These are phyloP conservation scores for Pulicaria dysenterica DNA, from an alignment of 129 eudicot species.

Conservation along the genomic window DNA sequence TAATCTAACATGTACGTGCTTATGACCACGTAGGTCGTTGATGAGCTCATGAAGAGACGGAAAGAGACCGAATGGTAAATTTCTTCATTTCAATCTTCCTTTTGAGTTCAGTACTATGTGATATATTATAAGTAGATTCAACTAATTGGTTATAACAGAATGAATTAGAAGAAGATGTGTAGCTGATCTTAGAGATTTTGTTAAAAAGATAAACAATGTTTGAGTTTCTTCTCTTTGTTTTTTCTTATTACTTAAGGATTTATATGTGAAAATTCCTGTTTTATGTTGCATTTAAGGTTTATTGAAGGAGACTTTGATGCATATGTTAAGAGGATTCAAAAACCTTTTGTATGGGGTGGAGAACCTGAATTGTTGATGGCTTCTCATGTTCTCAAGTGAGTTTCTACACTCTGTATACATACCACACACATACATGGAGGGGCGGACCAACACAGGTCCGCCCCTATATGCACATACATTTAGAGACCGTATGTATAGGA, in stretches of 20 bases:
- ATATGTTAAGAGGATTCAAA: constrained; percentile 58
- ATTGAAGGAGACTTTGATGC: constrained; percentile 81
- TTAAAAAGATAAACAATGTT: background rate
- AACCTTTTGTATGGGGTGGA: constrained; percentile 84
- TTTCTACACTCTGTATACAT: background rate
- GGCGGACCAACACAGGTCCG: background rate
- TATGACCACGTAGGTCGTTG: constrained; percentile 44
- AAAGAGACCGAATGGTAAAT: constrained; percentile 60
- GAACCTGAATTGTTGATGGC: constrained; percentile 84
- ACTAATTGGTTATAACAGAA: no score
- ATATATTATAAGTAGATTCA: no score
- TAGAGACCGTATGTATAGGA: background rate
- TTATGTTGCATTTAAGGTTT: constrained; percentile 41
- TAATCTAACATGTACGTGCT: background rate
- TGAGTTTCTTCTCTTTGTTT: background rate
- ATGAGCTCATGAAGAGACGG: constrained; percentile 32
- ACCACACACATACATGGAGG: no score
- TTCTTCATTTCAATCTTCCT: background rate
- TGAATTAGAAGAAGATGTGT: no score
- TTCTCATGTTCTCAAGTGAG: constrained; percentile 78
- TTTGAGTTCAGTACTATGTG: no score
- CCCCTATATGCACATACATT: no score
- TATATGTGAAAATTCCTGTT: background rate
- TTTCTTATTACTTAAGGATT: background rate
- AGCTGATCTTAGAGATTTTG: background rate